Base-by-base conservation (phyloP, 78 protist genomes). In the Chrysochromulina tobinii region DNA sequence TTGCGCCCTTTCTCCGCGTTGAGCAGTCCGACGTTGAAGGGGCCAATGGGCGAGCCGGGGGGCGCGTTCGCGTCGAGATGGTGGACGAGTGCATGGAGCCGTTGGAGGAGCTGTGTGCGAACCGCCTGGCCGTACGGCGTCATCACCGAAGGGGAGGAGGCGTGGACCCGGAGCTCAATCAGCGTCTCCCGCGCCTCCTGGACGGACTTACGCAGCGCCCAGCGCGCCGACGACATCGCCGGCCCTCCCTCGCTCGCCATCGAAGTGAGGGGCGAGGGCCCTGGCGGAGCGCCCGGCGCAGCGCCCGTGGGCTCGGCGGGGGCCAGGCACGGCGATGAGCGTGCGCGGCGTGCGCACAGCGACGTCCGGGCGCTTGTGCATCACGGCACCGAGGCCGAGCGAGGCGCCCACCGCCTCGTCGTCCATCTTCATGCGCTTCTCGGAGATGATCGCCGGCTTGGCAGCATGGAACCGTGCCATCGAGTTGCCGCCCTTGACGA, bases 111-210 rank as follows among this genome's bases (percentile, higher is more conserved):
- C 79, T 25, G 15, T 21, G 14, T 3, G 20, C 83, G 83, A 9
- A 12, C 20, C 21, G 11, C 23, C 57, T 75, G 83, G 12, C 83
- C 83, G 27, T 6, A 54, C 3, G 57, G n/a, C 1, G 58, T 75
- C 18, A 8, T 3, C 58, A 75, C 83, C 25, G 58, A 14, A 3
- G 83, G 27, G 12, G 83, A 75, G 18, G 83, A 75, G n/a, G 83
- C 83, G 83, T 75, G 83, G 38, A 75, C 83, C 27, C 83, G 54
- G 58, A 75, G 57, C 57, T 50, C 83, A 8, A 75, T 50, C 25
- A 75, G 83, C 20, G 5, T n/a, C 23, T 50, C 83, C 38, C 83
- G 54, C 57, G 83, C 83, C 27, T 18, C 4, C 25, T 6, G 58
- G 17, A 75, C 11, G 14, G 11, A 57, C 5, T 5, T 2, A 1